Evolutionary conservation across 805 yeast species (phyloP), one percentile per base, ranked within the genome.

Genomic region (Yamadazyma endophytica): DNA sequence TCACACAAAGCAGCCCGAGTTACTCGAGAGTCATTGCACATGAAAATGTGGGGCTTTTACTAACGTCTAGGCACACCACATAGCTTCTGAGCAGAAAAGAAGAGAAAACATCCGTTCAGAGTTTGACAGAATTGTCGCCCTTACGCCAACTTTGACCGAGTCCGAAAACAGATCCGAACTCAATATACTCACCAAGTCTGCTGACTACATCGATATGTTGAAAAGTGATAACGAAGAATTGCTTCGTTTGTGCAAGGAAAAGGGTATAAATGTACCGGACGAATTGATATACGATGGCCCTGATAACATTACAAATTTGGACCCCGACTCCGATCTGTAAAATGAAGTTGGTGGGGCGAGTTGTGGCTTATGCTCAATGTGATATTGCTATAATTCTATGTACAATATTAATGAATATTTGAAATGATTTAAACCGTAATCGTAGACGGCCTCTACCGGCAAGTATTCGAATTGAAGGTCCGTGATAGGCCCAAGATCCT

Each of bases 81-180:
- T 85, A 6, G 84, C 84, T 4, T 80, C 89, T 0, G 97, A 89
- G 52, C 89, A 87, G 52, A 83, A 82, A 49, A 68, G 97, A 46
- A 67, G 97, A 39, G 86, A 80, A 42, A 86, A 89, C 24, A 86
- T 90, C 14, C 65, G 97, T 26, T 73, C 79, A 7, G 89, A 87
- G 7, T 89, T 86, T 49, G 94, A 84, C 46, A 73, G 71, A 33
- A 65, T 89, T 14, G 89, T 88, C 0, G 65, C 70, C 1, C 54
- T 85, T 6, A 87, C 92, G 1, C 97, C 97, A 0, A 77, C 73
- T 6, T 61, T 89, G 25, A 65, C 73, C 1, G 67, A 69, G n/a
- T 62, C 66, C 15, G 96, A 90, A 44, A 77, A 82, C 33, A 63
- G 96, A 25, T 82, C 95, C 1, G 97, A 89, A 48, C 69, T 85